Conservation (phyloP, 1,139 yeast genomes). For the Candida dubliniensis region DNA sequence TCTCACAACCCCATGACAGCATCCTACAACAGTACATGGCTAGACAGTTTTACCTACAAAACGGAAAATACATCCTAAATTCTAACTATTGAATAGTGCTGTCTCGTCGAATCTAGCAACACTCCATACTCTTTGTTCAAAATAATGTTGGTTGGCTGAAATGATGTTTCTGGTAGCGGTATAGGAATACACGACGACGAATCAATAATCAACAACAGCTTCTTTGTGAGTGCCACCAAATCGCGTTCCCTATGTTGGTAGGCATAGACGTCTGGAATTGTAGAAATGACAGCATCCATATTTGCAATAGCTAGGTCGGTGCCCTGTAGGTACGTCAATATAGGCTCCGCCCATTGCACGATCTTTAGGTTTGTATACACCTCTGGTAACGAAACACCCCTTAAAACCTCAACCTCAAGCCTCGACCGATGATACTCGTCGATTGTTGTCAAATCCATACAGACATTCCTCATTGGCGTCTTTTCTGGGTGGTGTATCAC, state of each 20-base stretch:
- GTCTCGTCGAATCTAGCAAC: conserved; percentile 38
- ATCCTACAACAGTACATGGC: conserved; percentile 30
- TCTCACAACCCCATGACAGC: conserved; percentile 21
- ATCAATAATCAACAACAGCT: conserved; percentile 8
- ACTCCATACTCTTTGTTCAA: conserved; percentile 28
- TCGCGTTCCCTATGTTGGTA: conserved; percentile 9
- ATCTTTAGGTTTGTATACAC: conserved; percentile 5
- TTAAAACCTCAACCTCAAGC: conserved; percentile 4
- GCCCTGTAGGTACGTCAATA: conserved; percentile 10
- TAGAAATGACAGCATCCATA: conserved; percentile 4
- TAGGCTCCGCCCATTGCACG: conserved; percentile 4
- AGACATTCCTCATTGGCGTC: neutral
- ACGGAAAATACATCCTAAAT: conserved; percentile 22
- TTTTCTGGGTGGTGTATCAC: neutral
- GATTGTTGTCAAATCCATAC: conserved; percentile 1
- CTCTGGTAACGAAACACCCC: conserved; percentile 6
- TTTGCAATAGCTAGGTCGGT: conserved; percentile 19
- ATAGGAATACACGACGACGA: conserved; percentile 7
- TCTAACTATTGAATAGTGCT: conserved; percentile 37
- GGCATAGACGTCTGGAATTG: conserved; percentile 8
- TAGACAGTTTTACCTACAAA: conserved; percentile 32
- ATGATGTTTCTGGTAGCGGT: conserved; percentile 7
- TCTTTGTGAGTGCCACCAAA: conserved; percentile 10
- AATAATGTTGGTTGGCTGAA: conserved; percentile 10
- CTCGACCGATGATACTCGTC: conserved; percentile 9